phyloP scores from a whole-genome alignment of 352 stramenopile genomes.

The Globisporangium nagaii region DNA sequence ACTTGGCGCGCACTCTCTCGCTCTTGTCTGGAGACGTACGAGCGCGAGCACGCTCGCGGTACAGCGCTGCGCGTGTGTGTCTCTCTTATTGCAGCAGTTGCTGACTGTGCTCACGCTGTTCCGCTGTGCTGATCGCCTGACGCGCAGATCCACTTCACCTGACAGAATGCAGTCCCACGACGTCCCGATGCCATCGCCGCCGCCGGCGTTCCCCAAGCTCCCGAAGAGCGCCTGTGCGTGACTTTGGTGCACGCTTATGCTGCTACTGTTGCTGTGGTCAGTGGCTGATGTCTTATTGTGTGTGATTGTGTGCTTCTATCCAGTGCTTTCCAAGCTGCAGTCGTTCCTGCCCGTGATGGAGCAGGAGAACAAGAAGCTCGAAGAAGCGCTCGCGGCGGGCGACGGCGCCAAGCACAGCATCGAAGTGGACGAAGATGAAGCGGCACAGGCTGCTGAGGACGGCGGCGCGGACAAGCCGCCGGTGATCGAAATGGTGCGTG shows the following conservation, averaged over 20 bases:
- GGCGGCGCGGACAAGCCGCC: slow-evolving; percentile 19
- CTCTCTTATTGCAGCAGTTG: no score
- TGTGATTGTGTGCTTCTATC: background rate
- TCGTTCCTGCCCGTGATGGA: slow-evolving; percentile 72
- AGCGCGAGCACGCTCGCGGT: no score
- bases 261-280: background rate
- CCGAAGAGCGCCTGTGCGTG: slow-evolving; percentile 61
- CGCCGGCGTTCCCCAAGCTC: slow-evolving; percentile 35
- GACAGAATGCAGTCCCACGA: slow-evolving; percentile 5
- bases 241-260: background rate
- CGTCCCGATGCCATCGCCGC: slow-evolving; percentile 10
- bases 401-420: slow-evolving; percentile 70
- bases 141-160: no score
- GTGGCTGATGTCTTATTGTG: background rate
- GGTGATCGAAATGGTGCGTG: slow-evolving; percentile 77
- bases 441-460: background rate
- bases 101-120: background rate
- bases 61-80: no score
- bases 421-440: slow-evolving; percentile 35
- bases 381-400: slow-evolving; percentile 47
- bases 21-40: no score
- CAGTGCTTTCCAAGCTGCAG: slow-evolving; percentile 72
- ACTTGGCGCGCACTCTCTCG: no score
- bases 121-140: no score
- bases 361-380: slow-evolving; percentile 72